A percentile compares a stretch with the other conserved stretches of the same genome.
These are phyloP conservation scores for Aspergillus saccharolyticus DNA, from an alignment of 495 filamentous ascomycete species.

Conservation along the genomic window DNA sequence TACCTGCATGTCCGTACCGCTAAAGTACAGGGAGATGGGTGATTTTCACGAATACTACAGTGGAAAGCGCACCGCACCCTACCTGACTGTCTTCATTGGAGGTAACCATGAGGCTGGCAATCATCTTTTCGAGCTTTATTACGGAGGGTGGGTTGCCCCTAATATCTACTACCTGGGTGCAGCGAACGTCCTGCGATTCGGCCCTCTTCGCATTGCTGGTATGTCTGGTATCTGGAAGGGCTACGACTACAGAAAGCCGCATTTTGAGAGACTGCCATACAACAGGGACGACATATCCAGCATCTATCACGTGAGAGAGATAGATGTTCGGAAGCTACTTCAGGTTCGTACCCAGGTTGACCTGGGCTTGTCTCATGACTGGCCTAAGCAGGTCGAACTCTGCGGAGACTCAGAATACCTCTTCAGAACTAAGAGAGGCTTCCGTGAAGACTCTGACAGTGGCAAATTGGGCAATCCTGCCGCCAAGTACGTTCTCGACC, in stretches of 20 bases:
- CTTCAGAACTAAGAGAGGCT: constrained; percentile 64
- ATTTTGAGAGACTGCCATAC: constrained; percentile 85
- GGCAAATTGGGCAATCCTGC: constrained; percentile 74
- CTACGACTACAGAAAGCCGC: constrained; percentile 73
- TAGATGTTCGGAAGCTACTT: constrained; percentile 90
- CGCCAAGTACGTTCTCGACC: constrained; percentile 70
- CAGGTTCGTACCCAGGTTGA: constrained; percentile 79
- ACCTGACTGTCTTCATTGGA: constrained; percentile 83
- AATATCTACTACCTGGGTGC: constrained; percentile 97
- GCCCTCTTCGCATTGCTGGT: constrained; percentile 80
- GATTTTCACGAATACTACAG: constrained; percentile 95
- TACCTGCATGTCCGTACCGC: constrained; percentile 76
- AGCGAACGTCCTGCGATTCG: constrained; percentile 77
- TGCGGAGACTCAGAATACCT: constrained; percentile 59
- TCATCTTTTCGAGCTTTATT: constrained; percentile 83
- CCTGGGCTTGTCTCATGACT: constrained; percentile 89
- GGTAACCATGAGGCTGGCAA: constrained; percentile 94
- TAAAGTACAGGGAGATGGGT: constrained; percentile 75
- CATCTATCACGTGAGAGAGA: constrained; percentile 82
- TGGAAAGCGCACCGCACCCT: constrained; percentile 69
- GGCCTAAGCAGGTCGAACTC: constrained; percentile 77
- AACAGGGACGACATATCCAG: constrained; percentile 62
- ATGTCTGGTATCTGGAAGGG: constrained; percentile 92
- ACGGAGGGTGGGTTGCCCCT: constrained; percentile 94
- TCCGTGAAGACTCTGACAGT: constrained; percentile 64